Percentiles rank a stretch among this genome's conserved stretches.
Evolutionary conservation across 2,329 filamentous ascomycete genomes (phyloP).

Genomic region (Eurotiales sp.): DNA sequence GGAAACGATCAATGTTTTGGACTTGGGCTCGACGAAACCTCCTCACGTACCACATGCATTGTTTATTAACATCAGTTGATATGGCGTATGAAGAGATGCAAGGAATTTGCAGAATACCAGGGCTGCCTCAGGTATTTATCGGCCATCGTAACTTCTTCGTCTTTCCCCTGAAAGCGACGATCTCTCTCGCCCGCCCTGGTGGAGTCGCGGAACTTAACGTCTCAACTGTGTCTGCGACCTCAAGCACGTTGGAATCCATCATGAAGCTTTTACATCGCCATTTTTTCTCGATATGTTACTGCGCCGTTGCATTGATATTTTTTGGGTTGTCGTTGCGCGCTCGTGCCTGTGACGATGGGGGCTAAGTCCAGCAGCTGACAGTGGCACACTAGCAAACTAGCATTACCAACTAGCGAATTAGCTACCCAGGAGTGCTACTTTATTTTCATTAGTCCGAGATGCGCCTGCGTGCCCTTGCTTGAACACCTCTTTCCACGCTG

Average conservation of each 20-base stretch:
- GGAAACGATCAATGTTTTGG: too few species aligned
- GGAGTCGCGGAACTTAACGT: too few species aligned
- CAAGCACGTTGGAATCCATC: too few species aligned
- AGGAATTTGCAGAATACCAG: too few species aligned
- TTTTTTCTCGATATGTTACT: not conserved
- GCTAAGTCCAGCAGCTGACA: not conserved
- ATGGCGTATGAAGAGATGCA: too few species aligned
- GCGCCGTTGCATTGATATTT: not conserved
- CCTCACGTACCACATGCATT: not conserved
- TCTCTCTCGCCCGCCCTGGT: too few species aligned
- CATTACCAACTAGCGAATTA: not conserved
- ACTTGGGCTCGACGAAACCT: not conserved
- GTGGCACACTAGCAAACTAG: not conserved
- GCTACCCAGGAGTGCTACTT: not conserved
- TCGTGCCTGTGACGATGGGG: not conserved
- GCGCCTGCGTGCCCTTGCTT: slow-evolving; percentile 3
- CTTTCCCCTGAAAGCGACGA: too few species aligned
- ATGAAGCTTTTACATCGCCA: too few species aligned
- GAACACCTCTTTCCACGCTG: not conserved
- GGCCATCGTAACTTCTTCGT: too few species aligned
- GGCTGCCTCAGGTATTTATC: too few species aligned
- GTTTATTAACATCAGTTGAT: too few species aligned
- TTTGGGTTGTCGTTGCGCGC: not conserved
- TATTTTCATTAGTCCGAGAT: not conserved
- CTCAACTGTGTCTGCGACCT: too few species aligned